Base-by-base conservation (phyloP, 176 grass and related monocot species). In the Miscanthus lutarioriparius region DNA sequence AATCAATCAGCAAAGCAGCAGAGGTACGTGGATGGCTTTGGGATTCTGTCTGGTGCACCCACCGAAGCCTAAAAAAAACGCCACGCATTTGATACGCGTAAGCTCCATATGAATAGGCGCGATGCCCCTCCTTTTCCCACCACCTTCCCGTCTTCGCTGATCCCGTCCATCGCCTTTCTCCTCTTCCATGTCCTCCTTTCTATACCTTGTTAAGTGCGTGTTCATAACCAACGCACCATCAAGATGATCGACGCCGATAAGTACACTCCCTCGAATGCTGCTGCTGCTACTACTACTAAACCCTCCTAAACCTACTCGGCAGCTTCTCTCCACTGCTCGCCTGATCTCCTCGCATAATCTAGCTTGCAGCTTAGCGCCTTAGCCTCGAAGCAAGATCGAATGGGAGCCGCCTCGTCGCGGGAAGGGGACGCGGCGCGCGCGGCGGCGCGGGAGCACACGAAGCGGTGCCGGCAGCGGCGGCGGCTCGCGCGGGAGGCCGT, bases 391-490 rank as follows among this genome's bases (percentile, higher is more conserved):
- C 20, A 25, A 33, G 22, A n/a, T n/a, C n/a, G n/a, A 6, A 90
- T 91, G 89, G 89, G 89, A 15, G 40, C 41, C 48, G 80, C 51
- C 19, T 6, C 75, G 70, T 91, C 89, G 62, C 81, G 89, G 8
- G 72, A 73, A 5, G 67, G 6, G 3, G 83, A 87, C 12, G 80
- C 67, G 10, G 43, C 33, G 7, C 73, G 88, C 1, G 74, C 79
- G 83, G 67, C 66, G 67, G 84, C 88, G 59, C 67, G 84, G 5
- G 84, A 84, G 85, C 80, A 83, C 85, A 83, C 80, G 80, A 89
- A 80, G 72, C 86, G 87, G 82, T 99, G 96, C 93, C 81, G 83
- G 75, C 91, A 95, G 83, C 88, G 93, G 56, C 89, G 84, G 33
- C 88, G 87, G 64, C 78, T 99, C 22, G 77, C 85, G 88, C 45